Evolutionary conservation across 495 filamentous ascomycete genomes (phyloP).

Genomic region (Tuber brumale): DNA sequence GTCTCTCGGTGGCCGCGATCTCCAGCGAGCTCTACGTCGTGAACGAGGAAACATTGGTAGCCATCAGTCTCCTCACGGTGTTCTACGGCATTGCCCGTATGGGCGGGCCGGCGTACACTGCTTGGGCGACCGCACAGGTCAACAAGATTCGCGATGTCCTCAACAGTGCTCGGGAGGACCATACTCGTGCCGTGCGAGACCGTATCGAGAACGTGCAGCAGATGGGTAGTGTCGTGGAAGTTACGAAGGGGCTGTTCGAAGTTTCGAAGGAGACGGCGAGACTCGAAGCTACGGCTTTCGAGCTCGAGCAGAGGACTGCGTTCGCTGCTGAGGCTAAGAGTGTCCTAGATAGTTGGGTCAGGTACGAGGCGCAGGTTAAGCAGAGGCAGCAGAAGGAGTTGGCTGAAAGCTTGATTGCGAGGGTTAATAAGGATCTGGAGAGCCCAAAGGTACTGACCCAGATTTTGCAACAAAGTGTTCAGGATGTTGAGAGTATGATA

Average conservation of each 20-base stretch:
- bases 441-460: conserved; percentile 90
- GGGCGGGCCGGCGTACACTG: conserved; percentile 79
- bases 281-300: conserved; percentile 90
- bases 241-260: conserved; percentile 93
- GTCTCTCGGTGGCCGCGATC: conserved; percentile 86
- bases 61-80: conserved; percentile 78
- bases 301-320: conserved; percentile 91
- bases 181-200: conserved; percentile 87
- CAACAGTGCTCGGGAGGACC: conserved; percentile 85
- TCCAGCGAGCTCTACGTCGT: conserved; percentile 99
- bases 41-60: conserved; percentile 94
- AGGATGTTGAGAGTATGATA: conserved; percentile 90
- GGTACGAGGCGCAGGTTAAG: conserved; percentile 98
- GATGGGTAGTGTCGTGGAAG: conserved; percentile 84
- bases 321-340: conserved; percentile 85
- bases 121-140: conserved; percentile 83
- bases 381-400: conserved; percentile 95
- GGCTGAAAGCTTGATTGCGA: conserved; percentile 82
- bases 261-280: conserved; percentile 98
- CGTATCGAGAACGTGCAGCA: conserved; percentile 90
- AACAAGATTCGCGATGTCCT: conserved; percentile 86
- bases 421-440: conserved; percentile 97
- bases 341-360: conserved; percentile 95
- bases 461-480: conserved; percentile 89
- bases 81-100: conserved; percentile 86